Evolutionary conservation across 179 eudicot species (phyloP).

Genomic region (Dionaea muscipula): DNA sequence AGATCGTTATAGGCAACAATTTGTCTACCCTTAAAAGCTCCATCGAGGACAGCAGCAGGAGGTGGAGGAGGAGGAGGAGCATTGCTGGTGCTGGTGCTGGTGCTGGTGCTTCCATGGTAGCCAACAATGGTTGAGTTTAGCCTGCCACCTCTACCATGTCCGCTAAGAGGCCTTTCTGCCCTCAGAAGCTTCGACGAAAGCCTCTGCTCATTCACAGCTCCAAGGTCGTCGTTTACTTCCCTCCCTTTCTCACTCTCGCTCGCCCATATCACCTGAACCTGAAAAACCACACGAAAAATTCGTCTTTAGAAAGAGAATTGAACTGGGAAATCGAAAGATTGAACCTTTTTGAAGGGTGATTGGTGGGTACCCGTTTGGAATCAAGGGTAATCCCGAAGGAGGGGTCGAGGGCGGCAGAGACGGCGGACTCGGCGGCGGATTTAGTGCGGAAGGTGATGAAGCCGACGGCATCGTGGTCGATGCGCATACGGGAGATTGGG

Average conservation of each 20-base stretch:
- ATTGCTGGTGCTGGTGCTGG: constrained; percentile 12
- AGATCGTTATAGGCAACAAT: constrained; percentile 83
- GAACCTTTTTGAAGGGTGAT: neutral
- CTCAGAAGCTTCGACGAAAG: constrained; percentile 48
- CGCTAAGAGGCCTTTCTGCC: constrained; percentile 56
- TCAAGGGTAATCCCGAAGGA: constrained; percentile 53
- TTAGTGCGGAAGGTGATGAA: constrained; percentile 52
- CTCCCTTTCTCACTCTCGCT: constrained; percentile 37
- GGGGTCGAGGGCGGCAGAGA: constrained; percentile 48
- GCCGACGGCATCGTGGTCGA: constrained; percentile 50
- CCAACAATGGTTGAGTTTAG: constrained; percentile 65
- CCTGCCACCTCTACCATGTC: constrained; percentile 59
- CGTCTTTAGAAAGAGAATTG: too few species aligned
- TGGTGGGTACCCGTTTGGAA: constrained; percentile 30
- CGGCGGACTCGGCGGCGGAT: constrained; percentile 48
- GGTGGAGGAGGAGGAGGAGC: too few species aligned
- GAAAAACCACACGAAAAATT: too few species aligned
- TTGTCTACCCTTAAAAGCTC: constrained; percentile 46
- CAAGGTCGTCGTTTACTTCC: constrained; percentile 9
- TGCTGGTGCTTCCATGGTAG: constrained; percentile 19
- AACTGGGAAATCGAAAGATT: neutral
- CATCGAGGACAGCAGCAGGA: too few species aligned
- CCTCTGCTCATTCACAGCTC: constrained; percentile 9
- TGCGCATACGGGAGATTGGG: constrained; percentile 66
- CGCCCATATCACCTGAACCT: constrained; percentile 79